Evolutionary conservation across 2,329 filamentous ascomycete species (phyloP), one percentile per base, ranked within the genome.

Genomic region (Ophiostoma piceae): DNA sequence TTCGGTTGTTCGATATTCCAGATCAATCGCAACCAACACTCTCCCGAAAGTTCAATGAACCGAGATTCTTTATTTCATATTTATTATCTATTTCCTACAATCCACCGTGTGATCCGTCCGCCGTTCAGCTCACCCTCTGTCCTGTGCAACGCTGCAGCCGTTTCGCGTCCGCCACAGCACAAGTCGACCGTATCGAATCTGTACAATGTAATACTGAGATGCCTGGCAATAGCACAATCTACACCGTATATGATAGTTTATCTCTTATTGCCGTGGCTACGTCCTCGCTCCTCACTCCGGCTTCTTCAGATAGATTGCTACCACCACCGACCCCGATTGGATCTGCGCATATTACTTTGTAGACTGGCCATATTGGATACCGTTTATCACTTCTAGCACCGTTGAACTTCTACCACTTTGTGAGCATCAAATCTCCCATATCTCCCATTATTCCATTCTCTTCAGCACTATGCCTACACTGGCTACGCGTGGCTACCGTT

Each of bases 401-500:
- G 16, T 19, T 19, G 19, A 19, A 16, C 6, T 16, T 29, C 26
- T 29, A 29, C 26, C 26, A 29, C 26, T 29, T 29, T 7, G 11
- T 26, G 51, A 57, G 12, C 22, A 54, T 57, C 57, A 62, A 19
- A 60, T 60, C 11, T 32, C 54, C 54, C 26, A 60, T 60, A 57
- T 57, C 51, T 57, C n/a, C 11, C n/a, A 57, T 12, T 57, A 57
- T 57, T 29, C 51, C 51, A 57, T 57, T 26, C 8, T 26, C 51
- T 57, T 26, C 51, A 26, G 9, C 51, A 57, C 51, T 26, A 26
- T 57, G 26, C 51, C 51, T n/a, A 26, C 22, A 57, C 51, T 57
- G 51, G 57, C 57, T 29, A 62, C 26, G 26, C 57, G 57, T 60
- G 54, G 26, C 57, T 62, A 26, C 57, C 22, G 57, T 62, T 62